Percentiles rank a stretch among this genome's conserved stretches.
Conservation (phyloP, 768 basidiomycete genomes). For the Mycena sanguinolenta region DNA sequence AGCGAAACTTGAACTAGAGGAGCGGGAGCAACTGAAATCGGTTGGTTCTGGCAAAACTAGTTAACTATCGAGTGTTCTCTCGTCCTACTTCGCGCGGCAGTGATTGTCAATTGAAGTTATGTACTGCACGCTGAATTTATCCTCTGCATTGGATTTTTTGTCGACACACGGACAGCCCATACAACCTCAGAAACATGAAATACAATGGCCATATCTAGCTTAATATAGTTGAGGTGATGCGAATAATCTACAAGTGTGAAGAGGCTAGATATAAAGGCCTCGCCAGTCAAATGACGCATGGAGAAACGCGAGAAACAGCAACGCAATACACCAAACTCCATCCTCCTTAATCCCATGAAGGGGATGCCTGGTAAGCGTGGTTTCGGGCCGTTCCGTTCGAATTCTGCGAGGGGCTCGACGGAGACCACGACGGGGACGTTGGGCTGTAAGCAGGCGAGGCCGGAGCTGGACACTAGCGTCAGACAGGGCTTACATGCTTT, state of each 20-base stretch:
- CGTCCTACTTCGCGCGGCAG: no score
- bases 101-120: no score
- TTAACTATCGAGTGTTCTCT: slow-evolving; percentile 2
- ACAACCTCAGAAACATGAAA: slow-evolving; percentile 3
- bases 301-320: slow-evolving; percentile 27
- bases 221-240: slow-evolving; percentile 36
- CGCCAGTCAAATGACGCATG: slow-evolving; percentile 37
- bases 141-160: no score
- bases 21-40: slow-evolving; percentile 34
- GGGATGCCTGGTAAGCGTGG: slow-evolving; percentile 62
- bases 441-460: slow-evolving; percentile 91
- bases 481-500: slow-evolving; percentile 20
- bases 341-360: slow-evolving; percentile 63
- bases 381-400: slow-evolving; percentile 59
- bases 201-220: slow-evolving; percentile 35
- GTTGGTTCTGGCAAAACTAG: background rate
- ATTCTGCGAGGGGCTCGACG: slow-evolving; percentile 74
- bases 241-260: slow-evolving; percentile 36
- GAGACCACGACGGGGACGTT: slow-evolving; percentile 87
- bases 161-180: no score
- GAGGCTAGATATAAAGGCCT: slow-evolving; percentile 38
- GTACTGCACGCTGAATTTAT: no score
- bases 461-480: slow-evolving; percentile 64
- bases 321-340: slow-evolving; percentile 18
- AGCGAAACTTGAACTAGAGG: slow-evolving; percentile 60